A percentile compares a stretch with the other conserved stretches of the same genome.
Conservation (phyloP, 805 yeast genomes). For the Myxozyma melibiosi region DNA sequence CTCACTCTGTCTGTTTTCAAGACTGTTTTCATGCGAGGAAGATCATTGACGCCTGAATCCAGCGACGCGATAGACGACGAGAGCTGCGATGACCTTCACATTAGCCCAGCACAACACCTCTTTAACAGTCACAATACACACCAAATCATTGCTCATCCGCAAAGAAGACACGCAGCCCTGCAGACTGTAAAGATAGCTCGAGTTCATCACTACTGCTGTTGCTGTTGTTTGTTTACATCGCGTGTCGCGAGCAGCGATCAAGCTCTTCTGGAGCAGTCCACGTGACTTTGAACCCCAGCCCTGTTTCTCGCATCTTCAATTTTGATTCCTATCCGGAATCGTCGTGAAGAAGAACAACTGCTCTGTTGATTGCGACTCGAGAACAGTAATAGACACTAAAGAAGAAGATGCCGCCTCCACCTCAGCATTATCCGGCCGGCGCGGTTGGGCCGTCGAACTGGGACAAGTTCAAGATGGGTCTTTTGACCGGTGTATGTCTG, state of each 20-base stretch:
- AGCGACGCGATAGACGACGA: conserved; percentile 25
- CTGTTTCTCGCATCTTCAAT: no score
- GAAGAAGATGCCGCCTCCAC: conserved; percentile 39
- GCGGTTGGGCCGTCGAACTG: conserved; percentile 68
- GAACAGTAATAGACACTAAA: not conserved
- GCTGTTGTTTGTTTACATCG: not conserved
- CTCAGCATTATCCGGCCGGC: conserved; percentile 35
- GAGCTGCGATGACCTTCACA: conserved; percentile 8
- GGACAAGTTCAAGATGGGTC: conserved; percentile 98
- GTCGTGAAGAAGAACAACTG: no score
- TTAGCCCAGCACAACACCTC: not conserved
- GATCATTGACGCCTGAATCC: conserved; percentile 28
- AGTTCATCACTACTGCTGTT: conserved; percentile 8
- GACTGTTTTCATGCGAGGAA: conserved; percentile 34
- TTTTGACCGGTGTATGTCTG: conserved; percentile 80
- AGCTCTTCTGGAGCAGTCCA: not conserved
- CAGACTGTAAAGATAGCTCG: conserved; percentile 28
- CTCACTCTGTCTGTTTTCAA: conserved; percentile 31
- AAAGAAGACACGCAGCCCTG: conserved; percentile 33
- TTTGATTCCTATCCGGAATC: no score
- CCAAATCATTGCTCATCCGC: conserved; percentile 24
- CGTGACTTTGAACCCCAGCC: not conserved
- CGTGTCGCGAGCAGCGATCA: no score
- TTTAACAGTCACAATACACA: not conserved
- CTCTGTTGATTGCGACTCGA: not conserved